Base-by-base conservation (phyloP, 805 yeast genomes). In the Candida sithepensis region DNA sequence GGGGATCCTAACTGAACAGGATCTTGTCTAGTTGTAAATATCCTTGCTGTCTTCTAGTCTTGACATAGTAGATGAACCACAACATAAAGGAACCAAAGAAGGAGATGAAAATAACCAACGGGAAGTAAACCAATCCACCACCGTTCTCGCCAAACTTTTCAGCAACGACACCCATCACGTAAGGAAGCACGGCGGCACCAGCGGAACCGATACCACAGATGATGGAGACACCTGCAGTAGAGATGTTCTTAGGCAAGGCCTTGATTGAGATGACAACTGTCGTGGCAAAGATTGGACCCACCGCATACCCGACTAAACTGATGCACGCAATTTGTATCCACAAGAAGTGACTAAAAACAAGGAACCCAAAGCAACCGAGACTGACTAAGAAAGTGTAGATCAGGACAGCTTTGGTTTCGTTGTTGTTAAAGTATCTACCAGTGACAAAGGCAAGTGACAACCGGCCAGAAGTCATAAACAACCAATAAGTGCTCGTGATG, bases 181-280 rank as follows among this genome's bases (percentile, higher is more conserved):
- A 84, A 1, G 95, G 94, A 7, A 87, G 52, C 0, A 79, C 73
- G 0, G 95, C 92, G 14, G 85, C 86, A 1, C 96, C 96, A 14
- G 84, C 79, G 3, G 94, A 91, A 7, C 95, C 96, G 50, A 87
- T 61, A 0, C 94, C 90, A 47, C 90, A 82, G 19, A 85, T 79
- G 45, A 85, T 71, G 0, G 96, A 91, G 8, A 88, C 74, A 1
- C 89, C 91, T 16, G 79, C 66, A 9, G 85, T 77, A 45, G 85
- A 85, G 44, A 76, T 66, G 37, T 71, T 73, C 23, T 68, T 64
- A 0, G 96, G 96, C 38, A 88, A 62, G 2, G 81, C 68, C 46
- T 81, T 79, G 41, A 85, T 64, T 1, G 88, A 74, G 9, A 84
- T 76, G 13, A 85, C 78, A 43, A 85, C 80, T 0, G 86, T 78